These are phyloP conservation scores for Nemania sp. DNA, from an alignment of 2,329 filamentous ascomycete species.

Conservation along the genomic window DNA sequence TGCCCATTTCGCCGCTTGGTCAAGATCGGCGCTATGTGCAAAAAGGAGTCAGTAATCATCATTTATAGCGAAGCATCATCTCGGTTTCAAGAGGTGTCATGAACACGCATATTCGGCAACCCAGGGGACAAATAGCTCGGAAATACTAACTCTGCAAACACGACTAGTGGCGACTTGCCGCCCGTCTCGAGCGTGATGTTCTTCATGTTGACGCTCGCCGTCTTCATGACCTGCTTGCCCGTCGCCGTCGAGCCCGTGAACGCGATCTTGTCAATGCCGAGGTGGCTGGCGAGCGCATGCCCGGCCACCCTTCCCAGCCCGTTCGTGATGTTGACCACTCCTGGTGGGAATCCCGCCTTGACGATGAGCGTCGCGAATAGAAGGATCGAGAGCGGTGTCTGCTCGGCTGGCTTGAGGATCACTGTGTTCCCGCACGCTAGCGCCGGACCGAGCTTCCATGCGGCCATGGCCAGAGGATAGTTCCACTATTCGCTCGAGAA, in stretches of 20 bases:
- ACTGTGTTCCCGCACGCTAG: conserved; percentile 66
- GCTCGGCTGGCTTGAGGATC: conserved; percentile 68
- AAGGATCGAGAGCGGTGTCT: conserved; percentile 67
- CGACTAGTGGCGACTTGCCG: conserved; percentile 66
- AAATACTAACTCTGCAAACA: conserved; percentile 71
- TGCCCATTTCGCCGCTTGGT: conserved; percentile 66
- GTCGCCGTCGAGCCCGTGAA: conserved; percentile 78
- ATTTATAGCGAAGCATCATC: no score
- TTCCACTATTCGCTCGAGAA: conserved; percentile 35
- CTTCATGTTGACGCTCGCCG: conserved; percentile 67
- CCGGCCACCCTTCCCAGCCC: conserved; percentile 71
- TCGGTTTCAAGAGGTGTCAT: no score
- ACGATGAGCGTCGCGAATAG: conserved; percentile 69
- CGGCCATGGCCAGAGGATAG: conserved; percentile 61
- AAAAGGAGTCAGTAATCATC: no score
- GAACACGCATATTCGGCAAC: no score
- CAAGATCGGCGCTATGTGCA: conserved; percentile 66
- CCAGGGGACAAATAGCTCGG: no score
- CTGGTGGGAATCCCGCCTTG: conserved; percentile 76
- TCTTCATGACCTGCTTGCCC: conserved; percentile 75
- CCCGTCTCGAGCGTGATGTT: conserved; percentile 70
- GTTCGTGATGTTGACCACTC: conserved; percentile 76
- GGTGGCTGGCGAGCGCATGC: conserved; percentile 67
- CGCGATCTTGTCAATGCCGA: conserved; percentile 73
- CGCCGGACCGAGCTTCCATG: conserved; percentile 77